Conservation (phyloP, 495 filamentous ascomycete genomes). For the Letharia lupina region DNA sequence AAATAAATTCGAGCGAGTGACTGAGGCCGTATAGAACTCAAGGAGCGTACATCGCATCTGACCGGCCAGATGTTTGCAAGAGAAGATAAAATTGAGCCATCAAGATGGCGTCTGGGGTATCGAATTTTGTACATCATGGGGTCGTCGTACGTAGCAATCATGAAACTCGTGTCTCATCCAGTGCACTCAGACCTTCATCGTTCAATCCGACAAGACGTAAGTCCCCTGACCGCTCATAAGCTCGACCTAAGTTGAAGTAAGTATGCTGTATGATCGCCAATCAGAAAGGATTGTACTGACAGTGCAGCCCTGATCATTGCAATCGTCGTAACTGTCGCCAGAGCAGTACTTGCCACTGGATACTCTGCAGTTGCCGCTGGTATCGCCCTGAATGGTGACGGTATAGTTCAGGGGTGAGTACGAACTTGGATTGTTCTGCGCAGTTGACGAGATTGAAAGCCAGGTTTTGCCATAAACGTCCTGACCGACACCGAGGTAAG, state of each 20-base stretch:
- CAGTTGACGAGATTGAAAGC: conserved; percentile 69
- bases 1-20: conserved; percentile 1
- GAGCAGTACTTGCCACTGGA: conserved; percentile 54
- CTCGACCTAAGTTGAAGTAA: conserved; percentile 32
- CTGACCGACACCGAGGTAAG: conserved; percentile 78
- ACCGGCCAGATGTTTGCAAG: neutral
- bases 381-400: conserved; percentile 60
- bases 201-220: conserved; percentile 34
- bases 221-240: conserved; percentile 40
- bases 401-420: conserved; percentile 59
- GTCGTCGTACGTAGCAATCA: neutral
- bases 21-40: neutral
- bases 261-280: conserved; percentile 11
- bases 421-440: conserved; percentile 54
- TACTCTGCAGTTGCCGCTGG: conserved; percentile 62
- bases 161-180: neutral
- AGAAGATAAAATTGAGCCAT: neutral
- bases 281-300: conserved; percentile 40
- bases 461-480: conserved; percentile 56
- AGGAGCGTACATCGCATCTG: neutral
- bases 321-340: conserved; percentile 29
- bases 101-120: neutral
- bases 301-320: conserved; percentile 56
- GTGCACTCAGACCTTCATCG: neutral
- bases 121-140: neutral